Percentiles rank a stretch among this genome's conserved stretches.
phyloP scores from a whole-genome alignment of 2,329 filamentous ascomycete genomes.

The Daldinia sp. region DNA sequence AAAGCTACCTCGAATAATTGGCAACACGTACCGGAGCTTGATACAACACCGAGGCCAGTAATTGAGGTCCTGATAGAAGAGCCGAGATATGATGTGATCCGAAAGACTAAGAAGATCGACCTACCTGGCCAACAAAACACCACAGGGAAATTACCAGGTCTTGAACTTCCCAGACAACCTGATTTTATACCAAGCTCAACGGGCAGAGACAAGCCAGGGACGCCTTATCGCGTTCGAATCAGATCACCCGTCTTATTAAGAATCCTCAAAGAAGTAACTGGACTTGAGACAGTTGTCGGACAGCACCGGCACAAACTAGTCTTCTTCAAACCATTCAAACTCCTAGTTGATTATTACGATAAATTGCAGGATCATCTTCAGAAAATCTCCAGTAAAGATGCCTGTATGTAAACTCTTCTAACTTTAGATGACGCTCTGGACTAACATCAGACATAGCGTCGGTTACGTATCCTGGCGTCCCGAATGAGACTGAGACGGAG shows the following conservation, averaged over 20 bases:
- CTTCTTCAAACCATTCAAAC: slow-evolving; percentile 2
- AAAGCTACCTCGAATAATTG: neutral
- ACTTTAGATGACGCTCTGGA: neutral
- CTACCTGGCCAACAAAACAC: neutral
- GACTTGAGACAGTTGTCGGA: slow-evolving; percentile 1
- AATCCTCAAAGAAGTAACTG: neutral
- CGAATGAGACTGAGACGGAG: neutral
- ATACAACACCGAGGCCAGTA: neutral
- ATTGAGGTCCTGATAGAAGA: neutral
- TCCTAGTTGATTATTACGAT: neutral
- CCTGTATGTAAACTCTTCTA: neutral
- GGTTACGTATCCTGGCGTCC: neutral
- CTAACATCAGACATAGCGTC: neutral
- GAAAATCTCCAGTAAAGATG: neutral
- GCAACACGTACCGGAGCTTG: neutral
- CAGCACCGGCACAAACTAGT: slow-evolving; percentile 1
- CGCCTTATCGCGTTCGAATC: slow-evolving; percentile 1
- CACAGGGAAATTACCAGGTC: neutral
- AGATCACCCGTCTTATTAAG: slow-evolving; percentile 1
- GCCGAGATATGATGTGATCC: neutral
- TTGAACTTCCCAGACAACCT: neutral
- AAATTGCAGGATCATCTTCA: slow-evolving; percentile 4
- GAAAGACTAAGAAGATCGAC: neutral
- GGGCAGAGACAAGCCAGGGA: neutral
- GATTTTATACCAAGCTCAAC: neutral